Evolutionary conservation across 805 yeast genomes (phyloP).

Genomic region (Metschnikowia similis): DNA sequence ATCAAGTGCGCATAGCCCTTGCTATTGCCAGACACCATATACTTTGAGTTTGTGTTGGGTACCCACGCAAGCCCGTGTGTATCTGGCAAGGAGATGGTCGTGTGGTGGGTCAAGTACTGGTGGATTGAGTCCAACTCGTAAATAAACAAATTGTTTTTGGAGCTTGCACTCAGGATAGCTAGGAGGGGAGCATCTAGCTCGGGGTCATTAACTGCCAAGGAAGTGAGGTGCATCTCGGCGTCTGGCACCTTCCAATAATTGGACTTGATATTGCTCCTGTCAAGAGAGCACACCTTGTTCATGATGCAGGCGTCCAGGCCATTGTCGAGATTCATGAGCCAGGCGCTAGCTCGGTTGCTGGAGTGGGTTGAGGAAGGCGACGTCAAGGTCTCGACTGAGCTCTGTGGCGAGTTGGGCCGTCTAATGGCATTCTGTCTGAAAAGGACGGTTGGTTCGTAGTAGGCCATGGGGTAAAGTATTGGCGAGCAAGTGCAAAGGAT

Average conservation of each 20-base stretch:
- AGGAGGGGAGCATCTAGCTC: slow-evolving; percentile 31
- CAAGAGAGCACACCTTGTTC: slow-evolving; percentile 39
- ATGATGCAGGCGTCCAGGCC: slow-evolving; percentile 31
- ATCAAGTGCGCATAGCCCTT: slow-evolving; percentile 73
- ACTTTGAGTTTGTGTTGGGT: slow-evolving; percentile 30
- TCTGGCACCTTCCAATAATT: slow-evolving; percentile 46
- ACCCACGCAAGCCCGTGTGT: slow-evolving; percentile 54
- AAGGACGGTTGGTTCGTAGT: slow-evolving; percentile 39
- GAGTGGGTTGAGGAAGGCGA: neutral
- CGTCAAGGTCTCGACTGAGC: neutral
- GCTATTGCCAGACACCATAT: slow-evolving; percentile 68
- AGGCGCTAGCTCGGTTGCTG: slow-evolving; percentile 14
- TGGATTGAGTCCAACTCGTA: slow-evolving; percentile 41
- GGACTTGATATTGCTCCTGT: slow-evolving; percentile 38
- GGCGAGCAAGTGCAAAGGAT: too few species aligned
- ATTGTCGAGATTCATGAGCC: slow-evolving; percentile 29
- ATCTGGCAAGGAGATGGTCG: slow-evolving; percentile 55
- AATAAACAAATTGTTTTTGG: slow-evolving; percentile 45
- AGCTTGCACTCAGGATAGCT: slow-evolving; percentile 51
- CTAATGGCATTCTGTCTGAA: slow-evolving; percentile 40
- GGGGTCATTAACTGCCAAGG: slow-evolving; percentile 30
- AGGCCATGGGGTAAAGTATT: slow-evolving; percentile 11
- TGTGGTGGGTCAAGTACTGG: slow-evolving; percentile 49
- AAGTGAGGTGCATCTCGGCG: slow-evolving; percentile 40
- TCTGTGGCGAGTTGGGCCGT: slow-evolving; percentile 5